Percentiles rank a stretch among this genome's conserved stretches.
Evolutionary conservation across 495 filamentous ascomycete species (phyloP).

Genomic region (Tuber umbilicatum): DNA sequence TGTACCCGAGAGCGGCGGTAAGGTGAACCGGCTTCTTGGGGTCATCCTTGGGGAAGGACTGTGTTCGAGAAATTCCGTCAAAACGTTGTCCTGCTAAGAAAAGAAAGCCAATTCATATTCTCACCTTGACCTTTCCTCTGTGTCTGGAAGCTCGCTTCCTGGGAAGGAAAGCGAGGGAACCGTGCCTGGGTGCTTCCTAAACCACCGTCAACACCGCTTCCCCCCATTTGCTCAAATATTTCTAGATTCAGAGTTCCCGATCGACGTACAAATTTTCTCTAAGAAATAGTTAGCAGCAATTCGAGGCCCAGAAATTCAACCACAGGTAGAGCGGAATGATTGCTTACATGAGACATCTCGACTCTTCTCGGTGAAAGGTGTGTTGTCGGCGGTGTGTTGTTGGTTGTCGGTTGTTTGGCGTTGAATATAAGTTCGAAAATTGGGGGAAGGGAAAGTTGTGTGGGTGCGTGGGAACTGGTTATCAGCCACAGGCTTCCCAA

Average conservation of each 20-base stretch:
- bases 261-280: slow-evolving; percentile 42
- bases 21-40: slow-evolving; percentile 98
- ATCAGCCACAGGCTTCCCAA: slow-evolving; percentile 26
- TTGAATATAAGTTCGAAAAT: slow-evolving; percentile 26
- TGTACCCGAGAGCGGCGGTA: slow-evolving; percentile 98
- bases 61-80: slow-evolving; percentile 24
- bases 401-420: slow-evolving; percentile 26
- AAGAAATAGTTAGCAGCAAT: slow-evolving; percentile 23
- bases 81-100: slow-evolving; percentile 6
- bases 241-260: neutral
- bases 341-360: slow-evolving; percentile 41
- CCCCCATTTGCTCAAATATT: neutral
- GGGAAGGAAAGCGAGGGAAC: slow-evolving; percentile 93
- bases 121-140: slow-evolving; percentile 97
- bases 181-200: slow-evolving; percentile 84
- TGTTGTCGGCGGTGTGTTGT: slow-evolving; percentile 24
- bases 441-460: slow-evolving; percentile 12
- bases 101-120: slow-evolving; percentile 48
- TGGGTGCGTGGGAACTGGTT: slow-evolving; percentile 21
- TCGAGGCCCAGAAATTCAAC: neutral
- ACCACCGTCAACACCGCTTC: slow-evolving; percentile 14
- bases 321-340: slow-evolving; percentile 8
- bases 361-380: slow-evolving; percentile 17
- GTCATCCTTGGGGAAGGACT: slow-evolving; percentile 96
- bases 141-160: slow-evolving; percentile 95